A percentile compares a stretch with the other conserved stretches of the same genome.
These are phyloP conservation scores for Trichosporon faecale DNA, from an alignment of 1,284 basidiomycete genomes.

Conservation along the genomic window DNA sequence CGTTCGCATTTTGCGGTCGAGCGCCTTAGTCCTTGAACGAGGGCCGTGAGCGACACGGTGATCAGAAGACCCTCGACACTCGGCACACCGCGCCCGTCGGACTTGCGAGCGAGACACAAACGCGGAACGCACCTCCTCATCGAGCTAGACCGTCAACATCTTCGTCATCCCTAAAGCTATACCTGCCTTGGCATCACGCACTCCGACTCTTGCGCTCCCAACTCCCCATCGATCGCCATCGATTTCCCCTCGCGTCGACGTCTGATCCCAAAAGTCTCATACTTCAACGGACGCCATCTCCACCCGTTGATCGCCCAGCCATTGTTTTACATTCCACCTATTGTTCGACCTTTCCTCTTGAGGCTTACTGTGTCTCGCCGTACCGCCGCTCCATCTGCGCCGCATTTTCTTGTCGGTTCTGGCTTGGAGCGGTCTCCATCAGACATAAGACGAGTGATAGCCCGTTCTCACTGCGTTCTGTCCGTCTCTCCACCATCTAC, in stretches of 20 bases:
- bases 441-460: neutral
- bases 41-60: constrained; percentile 10
- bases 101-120: neutral
- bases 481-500: neutral
- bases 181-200: neutral
- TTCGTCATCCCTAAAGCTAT: constrained; percentile 1
- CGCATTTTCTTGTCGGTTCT: neutral
- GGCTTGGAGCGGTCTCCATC: neutral
- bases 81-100: neutral
- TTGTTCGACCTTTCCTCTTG: neutral
- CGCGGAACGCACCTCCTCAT: neutral
- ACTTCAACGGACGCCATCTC: neutral
- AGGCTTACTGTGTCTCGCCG: neutral
- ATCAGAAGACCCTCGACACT: neutral
- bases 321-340: constrained; percentile 4
- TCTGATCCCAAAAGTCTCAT: neutral
- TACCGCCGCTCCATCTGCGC: neutral
- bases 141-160: neutral
- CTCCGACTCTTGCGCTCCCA: neutral
- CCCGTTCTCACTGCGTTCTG: neutral
- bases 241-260: neutral
- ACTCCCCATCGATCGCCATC: neutral
- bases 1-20: neutral
- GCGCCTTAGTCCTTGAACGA: neutral
- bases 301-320: neutral